Base-by-base conservation (phyloP, 495 filamentous ascomycete genomes). In the Lophium mytilinum region DNA sequence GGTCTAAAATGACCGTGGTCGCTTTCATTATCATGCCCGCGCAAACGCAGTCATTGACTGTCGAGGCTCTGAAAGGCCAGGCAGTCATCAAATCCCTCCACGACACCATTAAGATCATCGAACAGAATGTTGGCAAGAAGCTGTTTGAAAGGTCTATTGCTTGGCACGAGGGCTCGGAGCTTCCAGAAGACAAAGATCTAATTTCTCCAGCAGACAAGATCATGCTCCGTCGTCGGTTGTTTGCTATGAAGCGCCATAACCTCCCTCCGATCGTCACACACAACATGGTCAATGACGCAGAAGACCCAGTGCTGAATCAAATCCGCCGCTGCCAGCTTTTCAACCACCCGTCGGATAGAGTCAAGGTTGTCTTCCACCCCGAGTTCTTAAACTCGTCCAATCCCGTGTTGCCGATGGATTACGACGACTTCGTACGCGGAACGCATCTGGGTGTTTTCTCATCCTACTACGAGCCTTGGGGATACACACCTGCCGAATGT, bases 1-100 rank as follows among this genome's bases (percentile, higher is more conserved):
- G 88, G 15, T 96, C 90, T 58, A 93, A 91, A 72, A 95, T 81
- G 65, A 98, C 93, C 0, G 87, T 98, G 18, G 94, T 98, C n/a
- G 91, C 93, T 14, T 98, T 98, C 68, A 87, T 98, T 66, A 96
- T 98, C 69, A 95, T 97, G 90, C 94, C 94, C 4, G 93, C 93
- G 3, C 90, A 97, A 71, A 96, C 93, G n/a, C 84, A 89, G 8
- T 96, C 93, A 0, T 75, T 98, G 51, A 95, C 94, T 0, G 93
- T 98, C 12, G 93, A 98, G 73, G 87, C 93, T 7, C 78, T 98
- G 52, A 96, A 95, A 72, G 93, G 93, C 50, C 93, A 98, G 69
- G 93, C 93, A 0, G 90, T 95, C 12, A 90, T 98, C 71, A 98
- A 98, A 71, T 95, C 90, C 8, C 79, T 98, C 45, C 82, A 88